Base-by-base conservation (phyloP, 768 basidiomycete genomes). In the Guyanaporus albipodus region DNA sequence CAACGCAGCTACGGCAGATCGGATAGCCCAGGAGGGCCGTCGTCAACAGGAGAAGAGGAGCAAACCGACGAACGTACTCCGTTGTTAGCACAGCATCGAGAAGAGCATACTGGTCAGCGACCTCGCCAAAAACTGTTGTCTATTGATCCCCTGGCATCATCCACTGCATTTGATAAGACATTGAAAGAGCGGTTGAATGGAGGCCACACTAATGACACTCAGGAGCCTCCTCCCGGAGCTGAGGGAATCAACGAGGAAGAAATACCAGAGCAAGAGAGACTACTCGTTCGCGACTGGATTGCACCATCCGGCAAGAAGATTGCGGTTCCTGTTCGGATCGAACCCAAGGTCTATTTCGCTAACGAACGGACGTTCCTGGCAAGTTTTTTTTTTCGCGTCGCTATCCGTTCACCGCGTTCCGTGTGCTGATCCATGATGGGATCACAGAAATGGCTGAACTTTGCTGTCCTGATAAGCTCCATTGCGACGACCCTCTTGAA, bases 261-360 rank as follows among this genome's bases (percentile, higher is more conserved):
- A 19, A 61, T 66, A 44, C 61, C 59, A 10, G 66, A 60, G 47
- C 74, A 79, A 18, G 81, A 84, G 52, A 75, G 81, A 50, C 63
- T 85, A 14, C 61, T 87, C 38, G 78, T 76, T 42, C 73, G 84
- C 45, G 78, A 80, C 48, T 90, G 85, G 83, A 72, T 64, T 21
- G 95, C 94, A 1, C 87, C 90, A 0, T 69, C 75, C 33, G 94
- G 94, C 10, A 97, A 97, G 73, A 76, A 78, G 54, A 94, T 99
- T 47, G 81, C 92, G 0, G 82, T 98, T 3, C 93, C 95, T 21
- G 87, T 99, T n/a, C 80, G 96, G 44, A 80, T 99, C 38, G 96
- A 99, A 66, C 96, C 96, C 23, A 99, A 99, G 70, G 93, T 96
- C 4, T 95, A 94, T 62, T 99, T 97, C 64, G 96, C 96, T 6